These are phyloP conservation scores for Salicornia ramosissima DNA, from an alignment of 148 eudicot species.

Conservation along the genomic window DNA sequence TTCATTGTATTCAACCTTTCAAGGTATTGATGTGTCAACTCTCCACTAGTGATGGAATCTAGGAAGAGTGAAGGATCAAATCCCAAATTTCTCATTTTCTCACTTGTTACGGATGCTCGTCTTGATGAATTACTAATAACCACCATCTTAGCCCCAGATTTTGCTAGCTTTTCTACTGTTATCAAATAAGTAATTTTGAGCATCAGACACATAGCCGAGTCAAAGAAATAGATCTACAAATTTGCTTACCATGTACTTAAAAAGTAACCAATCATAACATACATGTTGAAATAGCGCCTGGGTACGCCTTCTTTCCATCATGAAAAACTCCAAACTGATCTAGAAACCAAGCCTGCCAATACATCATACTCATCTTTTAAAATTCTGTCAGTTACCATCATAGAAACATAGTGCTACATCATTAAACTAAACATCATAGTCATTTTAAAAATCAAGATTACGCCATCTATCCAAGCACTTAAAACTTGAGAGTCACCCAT, in stretches of 20 bases:
- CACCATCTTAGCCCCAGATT: constrained; percentile 80
- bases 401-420: no score
- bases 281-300: constrained; percentile 84
- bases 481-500: not conserved
- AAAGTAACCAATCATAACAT: constrained; percentile 37
- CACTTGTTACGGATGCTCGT: constrained; percentile 76
- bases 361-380: not conserved
- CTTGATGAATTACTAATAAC: constrained; percentile 93
- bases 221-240: constrained; percentile 9
- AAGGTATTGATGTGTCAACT: constrained; percentile 75
- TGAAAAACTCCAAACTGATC: constrained; percentile 99
- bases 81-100: constrained; percentile 72
- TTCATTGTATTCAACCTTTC: constrained; percentile 44
- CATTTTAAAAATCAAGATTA: no score
- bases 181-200: constrained; percentile 3
- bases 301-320: constrained; percentile 92
- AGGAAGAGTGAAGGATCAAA: constrained; percentile 83
- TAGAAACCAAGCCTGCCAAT: constrained; percentile 78
- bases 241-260: constrained; percentile 31
- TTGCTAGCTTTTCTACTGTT: constrained; percentile 80
- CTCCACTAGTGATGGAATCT: constrained; percentile 91
- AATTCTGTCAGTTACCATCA: not conserved
- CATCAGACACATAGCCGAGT: not conserved
- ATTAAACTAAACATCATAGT: no score
- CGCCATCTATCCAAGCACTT: not conserved